Evolutionary conservation across 257 asterid species (phyloP).

Genomic region (Capsicum baccatum): DNA sequence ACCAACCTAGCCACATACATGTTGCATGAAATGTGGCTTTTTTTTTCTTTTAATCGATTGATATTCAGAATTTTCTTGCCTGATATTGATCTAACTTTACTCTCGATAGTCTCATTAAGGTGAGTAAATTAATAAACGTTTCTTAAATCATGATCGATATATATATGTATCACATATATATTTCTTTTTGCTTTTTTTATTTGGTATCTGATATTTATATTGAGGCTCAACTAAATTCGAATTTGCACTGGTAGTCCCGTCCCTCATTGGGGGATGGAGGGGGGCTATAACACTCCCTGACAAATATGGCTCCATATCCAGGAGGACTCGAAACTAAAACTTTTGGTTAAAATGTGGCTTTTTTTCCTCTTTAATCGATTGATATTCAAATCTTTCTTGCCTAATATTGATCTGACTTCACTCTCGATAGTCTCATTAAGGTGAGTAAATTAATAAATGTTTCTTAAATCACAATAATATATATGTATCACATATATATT

Average conservation of each 20-base stretch:
- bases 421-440: background rate
- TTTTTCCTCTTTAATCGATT: background rate
- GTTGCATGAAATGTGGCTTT: background rate
- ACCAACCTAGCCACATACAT: background rate
- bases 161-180: background rate
- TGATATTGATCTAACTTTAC: background rate
- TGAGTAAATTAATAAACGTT: background rate
- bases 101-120: background rate
- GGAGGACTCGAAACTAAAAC: too few relatives aligned
- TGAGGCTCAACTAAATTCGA: too few relatives aligned
- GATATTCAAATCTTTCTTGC: background rate
- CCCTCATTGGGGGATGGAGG: too few relatives aligned
- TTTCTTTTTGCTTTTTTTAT: too few relatives aligned
- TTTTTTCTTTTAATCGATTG: background rate
- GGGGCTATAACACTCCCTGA: too few relatives aligned
- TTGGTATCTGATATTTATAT: too few relatives aligned
- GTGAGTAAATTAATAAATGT: background rate
- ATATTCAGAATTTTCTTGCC: background rate
- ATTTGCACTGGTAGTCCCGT: too few relatives aligned
- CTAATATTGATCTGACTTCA: background rate
- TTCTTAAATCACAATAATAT: background rate
- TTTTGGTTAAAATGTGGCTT: background rate
- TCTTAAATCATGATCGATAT: background rate
- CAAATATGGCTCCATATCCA: too few relatives aligned
- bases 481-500: background rate